Evolutionary conservation across 805 yeast species (phyloP).

Genomic region (Ogataea nitratoaversa): DNA sequence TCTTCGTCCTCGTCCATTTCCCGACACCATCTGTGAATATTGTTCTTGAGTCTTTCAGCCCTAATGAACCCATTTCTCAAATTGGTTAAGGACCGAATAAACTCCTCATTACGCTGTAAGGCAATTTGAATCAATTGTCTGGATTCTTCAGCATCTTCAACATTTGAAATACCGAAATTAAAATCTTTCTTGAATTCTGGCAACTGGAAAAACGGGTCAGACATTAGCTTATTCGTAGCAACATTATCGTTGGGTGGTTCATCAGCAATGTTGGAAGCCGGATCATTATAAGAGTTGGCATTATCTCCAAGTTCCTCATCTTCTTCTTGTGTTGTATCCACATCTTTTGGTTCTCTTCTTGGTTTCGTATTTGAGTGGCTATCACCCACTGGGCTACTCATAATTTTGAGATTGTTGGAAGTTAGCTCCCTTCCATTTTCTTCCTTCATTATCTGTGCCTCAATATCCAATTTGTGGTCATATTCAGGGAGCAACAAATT

Average conservation of each 20-base stretch:
- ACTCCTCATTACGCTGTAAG: constrained; percentile 81
- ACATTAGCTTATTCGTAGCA: constrained; percentile 16
- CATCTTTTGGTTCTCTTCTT: constrained; percentile 6
- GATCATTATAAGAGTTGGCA: constrained; percentile 6
- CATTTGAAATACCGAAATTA: constrained; percentile 42
- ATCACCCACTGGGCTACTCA: no score
- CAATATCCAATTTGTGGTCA: constrained; percentile 54
- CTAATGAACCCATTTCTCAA: constrained; percentile 72
- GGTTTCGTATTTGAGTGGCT: constrained; percentile 3
- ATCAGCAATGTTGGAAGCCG: not conserved
- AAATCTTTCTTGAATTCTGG: constrained; percentile 49
- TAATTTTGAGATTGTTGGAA: no score
- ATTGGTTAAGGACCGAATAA: constrained; percentile 69
- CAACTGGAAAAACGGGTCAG: constrained; percentile 63
- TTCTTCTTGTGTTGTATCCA: constrained; percentile 21
- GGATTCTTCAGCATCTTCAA: constrained; percentile 61
- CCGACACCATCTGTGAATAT: constrained; percentile 76
- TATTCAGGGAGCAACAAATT: constrained; percentile 64
- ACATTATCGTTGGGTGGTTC: constrained; percentile 2
- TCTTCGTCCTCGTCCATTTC: constrained; percentile 65
- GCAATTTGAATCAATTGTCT: constrained; percentile 74
- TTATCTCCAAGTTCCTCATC: constrained; percentile 22
- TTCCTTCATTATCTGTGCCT: constrained; percentile 18
- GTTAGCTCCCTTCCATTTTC: constrained; percentile 21
- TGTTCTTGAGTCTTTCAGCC: constrained; percentile 70